phyloP scores from a whole-genome alignment of 2,329 filamentous ascomycete genomes.

The Alternaria metachromatica region DNA sequence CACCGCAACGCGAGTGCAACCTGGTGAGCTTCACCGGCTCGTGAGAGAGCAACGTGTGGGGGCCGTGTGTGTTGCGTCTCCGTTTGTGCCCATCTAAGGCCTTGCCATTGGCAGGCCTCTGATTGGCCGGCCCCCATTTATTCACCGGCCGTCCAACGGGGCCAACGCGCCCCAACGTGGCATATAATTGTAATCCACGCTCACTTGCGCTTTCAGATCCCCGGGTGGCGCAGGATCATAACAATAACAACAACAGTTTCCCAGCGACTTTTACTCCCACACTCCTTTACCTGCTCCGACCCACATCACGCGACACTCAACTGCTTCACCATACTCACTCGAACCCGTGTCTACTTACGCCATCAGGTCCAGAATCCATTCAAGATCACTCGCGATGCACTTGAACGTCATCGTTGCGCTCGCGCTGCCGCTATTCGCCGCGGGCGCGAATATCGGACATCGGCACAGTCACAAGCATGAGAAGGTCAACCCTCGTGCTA shows the following conservation, averaged over 20 bases:
- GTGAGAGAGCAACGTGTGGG: not conserved
- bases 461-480: constrained; percentile 1
- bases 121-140: not conserved
- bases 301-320: not conserved
- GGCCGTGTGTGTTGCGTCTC: not conserved
- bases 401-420: not conserved
- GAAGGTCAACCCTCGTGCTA: not conserved
- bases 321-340: not conserved
- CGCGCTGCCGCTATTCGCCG: constrained; percentile 1
- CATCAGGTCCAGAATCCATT: not conserved
- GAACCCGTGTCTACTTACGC: not conserved
- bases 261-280: not conserved
- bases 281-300: not conserved
- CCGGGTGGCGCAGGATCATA: not conserved
- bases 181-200: constrained; percentile 1
- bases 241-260: not conserved
- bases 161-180: not conserved
- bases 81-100: not conserved
- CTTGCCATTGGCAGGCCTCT: not conserved
- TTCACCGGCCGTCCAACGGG: not conserved
- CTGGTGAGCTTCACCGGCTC: not conserved
- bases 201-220: constrained; percentile 3
- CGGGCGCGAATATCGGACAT: not conserved
- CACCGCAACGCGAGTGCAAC: not conserved
- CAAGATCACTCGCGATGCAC: constrained; percentile 2